Conservation (phyloP, 192 early-diverging fungal species). For the Umbelopsis vinacea region DNA sequence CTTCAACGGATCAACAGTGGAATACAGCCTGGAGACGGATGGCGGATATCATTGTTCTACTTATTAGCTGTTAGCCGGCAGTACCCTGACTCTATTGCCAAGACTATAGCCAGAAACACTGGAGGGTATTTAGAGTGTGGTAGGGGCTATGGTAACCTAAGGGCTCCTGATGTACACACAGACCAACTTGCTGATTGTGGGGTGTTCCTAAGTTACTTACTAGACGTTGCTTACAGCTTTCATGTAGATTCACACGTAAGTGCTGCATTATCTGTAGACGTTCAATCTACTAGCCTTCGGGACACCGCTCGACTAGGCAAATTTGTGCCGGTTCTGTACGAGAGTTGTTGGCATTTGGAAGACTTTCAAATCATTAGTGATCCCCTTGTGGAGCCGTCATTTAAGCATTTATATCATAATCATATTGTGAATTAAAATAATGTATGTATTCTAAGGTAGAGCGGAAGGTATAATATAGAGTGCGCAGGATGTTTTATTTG, state of each 20-base stretch:
- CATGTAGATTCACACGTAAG: neutral
- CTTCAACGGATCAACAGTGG: neutral
- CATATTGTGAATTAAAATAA: neutral
- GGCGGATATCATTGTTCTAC: neutral
- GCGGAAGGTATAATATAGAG: too few species aligned
- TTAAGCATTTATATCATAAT: neutral
- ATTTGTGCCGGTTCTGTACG: neutral
- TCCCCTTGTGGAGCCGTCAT: neutral
- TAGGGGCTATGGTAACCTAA: neutral
- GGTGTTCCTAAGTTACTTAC: neutral
- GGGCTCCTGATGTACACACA: neutral
- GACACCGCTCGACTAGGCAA: neutral
- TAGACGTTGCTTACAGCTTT: neutral
- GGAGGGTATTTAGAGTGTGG: neutral
- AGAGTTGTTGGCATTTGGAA: neutral
- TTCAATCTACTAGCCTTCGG: neutral
- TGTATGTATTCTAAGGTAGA: neutral
- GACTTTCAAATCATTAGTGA: neutral
- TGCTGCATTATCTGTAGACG: neutral
- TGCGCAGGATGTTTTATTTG: too few species aligned
- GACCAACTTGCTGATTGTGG: slow-evolving; percentile 1
- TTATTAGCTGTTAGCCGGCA: neutral
- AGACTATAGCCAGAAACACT: neutral
- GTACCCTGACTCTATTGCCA: neutral
- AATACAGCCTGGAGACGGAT: neutral